Conservation (phyloP, 306 rosid species). For the Castanea crenata region DNA sequence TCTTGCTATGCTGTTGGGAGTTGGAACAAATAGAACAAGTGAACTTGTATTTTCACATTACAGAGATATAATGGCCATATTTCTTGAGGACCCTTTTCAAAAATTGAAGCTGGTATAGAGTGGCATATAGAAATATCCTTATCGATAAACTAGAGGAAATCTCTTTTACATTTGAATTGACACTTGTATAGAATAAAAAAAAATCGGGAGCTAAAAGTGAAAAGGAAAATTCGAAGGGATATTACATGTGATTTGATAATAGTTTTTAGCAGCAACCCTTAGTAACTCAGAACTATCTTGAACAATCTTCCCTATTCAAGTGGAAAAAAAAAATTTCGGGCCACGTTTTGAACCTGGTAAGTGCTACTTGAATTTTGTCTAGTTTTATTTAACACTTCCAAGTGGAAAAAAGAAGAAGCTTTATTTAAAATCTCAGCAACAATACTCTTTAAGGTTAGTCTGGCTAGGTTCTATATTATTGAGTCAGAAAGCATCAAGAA, state of each 20-base stretch:
- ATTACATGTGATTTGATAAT: not conserved
- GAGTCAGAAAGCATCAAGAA: not conserved
- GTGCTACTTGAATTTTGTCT: not conserved
- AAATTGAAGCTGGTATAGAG: not conserved
- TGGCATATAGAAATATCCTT: not conserved
- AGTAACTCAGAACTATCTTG: not conserved
- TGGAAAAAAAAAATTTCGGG: no score
- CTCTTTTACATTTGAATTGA: not conserved
- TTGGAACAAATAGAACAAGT: not conserved
- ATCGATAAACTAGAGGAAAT: not conserved
- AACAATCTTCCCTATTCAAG: not conserved
- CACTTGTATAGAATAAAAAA: not conserved
- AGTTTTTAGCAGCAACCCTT: not conserved
- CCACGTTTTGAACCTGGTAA: no score
- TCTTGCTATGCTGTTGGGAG: not conserved
- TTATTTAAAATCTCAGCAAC: not conserved
- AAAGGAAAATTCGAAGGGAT: not conserved
- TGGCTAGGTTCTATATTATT: not conserved
- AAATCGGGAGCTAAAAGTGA: not conserved
- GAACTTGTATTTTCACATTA: not conserved
- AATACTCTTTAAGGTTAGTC: not conserved
- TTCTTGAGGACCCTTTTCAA: not conserved
- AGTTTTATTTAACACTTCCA: not conserved
- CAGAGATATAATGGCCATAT: not conserved
- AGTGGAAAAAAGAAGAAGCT: not conserved